Percentiles rank a stretch among this genome's conserved stretches.
Conservation (phyloP, 1,284 basidiomycete species). For the Erythrobasidium hasegawianum region DNA sequence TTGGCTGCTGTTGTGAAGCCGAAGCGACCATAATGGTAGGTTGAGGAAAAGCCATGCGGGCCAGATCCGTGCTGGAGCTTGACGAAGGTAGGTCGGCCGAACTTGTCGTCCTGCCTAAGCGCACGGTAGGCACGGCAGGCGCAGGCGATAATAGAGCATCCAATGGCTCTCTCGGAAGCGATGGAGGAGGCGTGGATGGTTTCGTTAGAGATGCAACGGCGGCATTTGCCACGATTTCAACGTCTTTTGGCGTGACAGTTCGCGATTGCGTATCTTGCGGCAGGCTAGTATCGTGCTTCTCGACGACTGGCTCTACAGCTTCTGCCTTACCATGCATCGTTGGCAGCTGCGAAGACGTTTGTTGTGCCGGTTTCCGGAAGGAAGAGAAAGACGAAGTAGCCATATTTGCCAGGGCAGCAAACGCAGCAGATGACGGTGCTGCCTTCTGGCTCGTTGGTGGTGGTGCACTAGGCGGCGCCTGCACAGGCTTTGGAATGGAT, state of each 20-base stretch:
- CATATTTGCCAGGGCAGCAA: constrained; percentile 8
- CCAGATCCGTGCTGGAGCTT: background rate
- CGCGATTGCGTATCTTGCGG: background rate
- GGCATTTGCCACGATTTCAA: too few relatives aligned
- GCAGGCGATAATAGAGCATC: constrained; percentile 13
- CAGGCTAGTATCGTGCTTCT: background rate
- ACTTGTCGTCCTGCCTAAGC: constrained; percentile 8
- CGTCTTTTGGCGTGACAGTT: too few relatives aligned
- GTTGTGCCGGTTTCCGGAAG: constrained; percentile 1
- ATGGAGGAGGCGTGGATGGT: too few relatives aligned
- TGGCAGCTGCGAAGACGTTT: background rate
- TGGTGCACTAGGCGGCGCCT: background rate
- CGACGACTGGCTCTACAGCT: background rate
- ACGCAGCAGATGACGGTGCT: constrained; percentile 10
- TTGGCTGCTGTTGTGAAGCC: background rate
- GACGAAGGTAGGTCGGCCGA: background rate
- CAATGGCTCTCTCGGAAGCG: background rate
- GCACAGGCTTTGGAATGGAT: background rate
- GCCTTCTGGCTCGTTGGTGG: constrained; percentile 1
- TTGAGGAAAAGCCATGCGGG: constrained; percentile 28
- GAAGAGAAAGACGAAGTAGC: background rate
- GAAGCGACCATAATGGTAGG: constrained; percentile 25
- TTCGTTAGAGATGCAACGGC: too few relatives aligned
- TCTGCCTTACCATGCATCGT: background rate
- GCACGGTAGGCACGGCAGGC: constrained; percentile 6